Percentiles rank a stretch among this genome's conserved stretches.
Evolutionary conservation across 352 stramenopile species (phyloP).

Genomic region (Phytophthora capsici): DNA sequence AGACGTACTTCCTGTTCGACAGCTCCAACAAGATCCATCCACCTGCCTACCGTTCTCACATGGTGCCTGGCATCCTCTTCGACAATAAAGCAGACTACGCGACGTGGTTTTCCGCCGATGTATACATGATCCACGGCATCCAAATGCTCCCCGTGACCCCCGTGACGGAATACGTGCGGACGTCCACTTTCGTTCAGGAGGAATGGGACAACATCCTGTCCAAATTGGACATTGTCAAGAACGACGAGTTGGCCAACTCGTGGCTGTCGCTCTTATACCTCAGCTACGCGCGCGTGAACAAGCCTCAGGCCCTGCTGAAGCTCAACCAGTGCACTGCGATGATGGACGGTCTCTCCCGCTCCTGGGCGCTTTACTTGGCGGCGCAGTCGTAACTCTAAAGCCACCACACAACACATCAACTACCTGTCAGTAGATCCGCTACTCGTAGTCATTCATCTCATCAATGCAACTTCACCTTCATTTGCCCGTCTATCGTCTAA

Average conservation of each 20-base stretch:
- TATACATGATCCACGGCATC: slow-evolving; percentile 82
- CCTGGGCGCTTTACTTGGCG: slow-evolving; percentile 83
- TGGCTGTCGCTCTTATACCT: slow-evolving; percentile 78
- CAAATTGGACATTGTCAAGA: slow-evolving; percentile 51
- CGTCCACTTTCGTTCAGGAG: slow-evolving; percentile 58
- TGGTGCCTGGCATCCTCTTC: slow-evolving; percentile 75
- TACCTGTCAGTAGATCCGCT: slow-evolving; percentile 1
- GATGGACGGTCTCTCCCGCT: slow-evolving; percentile 81
- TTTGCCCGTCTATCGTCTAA: slow-evolving; percentile 4
- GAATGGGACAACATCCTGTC: slow-evolving; percentile 67
- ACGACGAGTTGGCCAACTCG: slow-evolving; percentile 42
- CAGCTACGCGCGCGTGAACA: slow-evolving; percentile 77
- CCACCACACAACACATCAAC: not conserved
- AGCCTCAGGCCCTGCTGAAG: slow-evolving; percentile 44
- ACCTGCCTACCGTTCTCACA: slow-evolving; percentile 44
- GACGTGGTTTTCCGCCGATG: slow-evolving; percentile 74
- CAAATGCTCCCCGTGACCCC: slow-evolving; percentile 78
- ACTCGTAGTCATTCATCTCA: slow-evolving; percentile 5
- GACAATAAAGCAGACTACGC: slow-evolving; percentile 86
- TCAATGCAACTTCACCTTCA: slow-evolving; percentile 15
- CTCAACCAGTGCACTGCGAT: slow-evolving; percentile 61
- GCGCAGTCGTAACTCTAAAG: slow-evolving; percentile 31
- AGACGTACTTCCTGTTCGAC: slow-evolving; percentile 80
- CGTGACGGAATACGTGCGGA: slow-evolving; percentile 66
- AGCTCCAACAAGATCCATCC: slow-evolving; percentile 62